Base-by-base conservation (phyloP, 2,329 filamentous ascomycete species). In the Aurifilum marmelostoma region DNA sequence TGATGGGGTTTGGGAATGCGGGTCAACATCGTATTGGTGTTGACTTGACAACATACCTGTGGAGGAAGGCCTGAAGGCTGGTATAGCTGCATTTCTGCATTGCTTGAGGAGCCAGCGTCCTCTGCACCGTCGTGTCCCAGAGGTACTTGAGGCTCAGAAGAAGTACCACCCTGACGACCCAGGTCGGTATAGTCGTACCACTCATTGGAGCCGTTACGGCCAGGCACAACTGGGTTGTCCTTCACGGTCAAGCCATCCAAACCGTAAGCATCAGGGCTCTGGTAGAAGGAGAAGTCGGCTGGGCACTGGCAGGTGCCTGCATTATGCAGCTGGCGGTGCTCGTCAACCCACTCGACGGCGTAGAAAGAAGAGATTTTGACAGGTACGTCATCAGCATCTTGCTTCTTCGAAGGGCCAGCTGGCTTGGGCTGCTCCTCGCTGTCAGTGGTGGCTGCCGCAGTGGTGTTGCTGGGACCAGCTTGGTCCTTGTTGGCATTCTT, bases 291-390 rank as follows among this genome's bases (percentile, higher is more conserved):
- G 63, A 81, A 81, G 18, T 75, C 73, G 0, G 77, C 74, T 4
- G 68, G 67, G 69, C 81, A 83, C 18, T 69, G 41, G 72, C 81
- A 83, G 9, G 69, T 70, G 3, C 80, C 80, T 4, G 59, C 65
- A 4, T 73, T 66, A 72, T 83, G 81, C 5, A 78, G 75, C 24
- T 71, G 69, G 14, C 76, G 75, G 72, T 83, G 81, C 72, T 83
- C 81, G 0, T 69, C 69, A 2, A 76, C 70, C 81, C 81, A 83
- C 71, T 83, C 81, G 3, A 77, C 79, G 1, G 76, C 80, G 68
- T 77, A 83, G n/a, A 80, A 72, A 66, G 79, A 78, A 0, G 75
- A 65, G 12, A 80, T 73, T 1, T 80, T 78, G 43, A 80, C 72
- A 0, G 75, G 59, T 5, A 79, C 74, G 6, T 69, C 69, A 16